These are phyloP conservation scores for Melanopsichium pennsylvanicum DNA, from an alignment of 1,284 basidiomycete species.

Conservation along the genomic window DNA sequence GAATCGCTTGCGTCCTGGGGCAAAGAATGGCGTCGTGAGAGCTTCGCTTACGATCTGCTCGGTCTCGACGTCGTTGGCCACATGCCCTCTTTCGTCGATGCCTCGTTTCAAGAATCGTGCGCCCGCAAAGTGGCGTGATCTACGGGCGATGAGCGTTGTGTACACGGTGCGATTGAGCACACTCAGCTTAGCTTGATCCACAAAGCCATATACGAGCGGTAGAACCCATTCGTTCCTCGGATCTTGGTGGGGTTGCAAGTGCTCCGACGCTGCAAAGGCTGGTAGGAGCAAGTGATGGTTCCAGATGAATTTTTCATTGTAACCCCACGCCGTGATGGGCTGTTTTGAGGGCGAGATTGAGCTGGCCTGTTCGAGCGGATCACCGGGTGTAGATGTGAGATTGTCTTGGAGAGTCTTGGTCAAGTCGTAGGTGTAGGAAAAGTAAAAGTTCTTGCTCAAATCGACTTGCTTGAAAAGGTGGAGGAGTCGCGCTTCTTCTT, in stretches of 20 bases:
- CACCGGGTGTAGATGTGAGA: conserved; percentile 70
- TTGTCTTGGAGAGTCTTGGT: conserved; percentile 95
- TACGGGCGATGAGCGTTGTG: conserved; percentile 89
- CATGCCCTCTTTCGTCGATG: conserved; percentile 87
- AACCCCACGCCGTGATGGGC: conserved; percentile 68
- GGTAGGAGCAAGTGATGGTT: conserved; percentile 88
- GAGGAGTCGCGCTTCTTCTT: conserved; percentile 71
- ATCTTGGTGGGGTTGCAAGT: conserved; percentile 22
- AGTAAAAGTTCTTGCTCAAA: conserved; percentile 98
- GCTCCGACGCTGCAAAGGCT: conserved; percentile 66
- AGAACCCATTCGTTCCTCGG: conserved; percentile 79
- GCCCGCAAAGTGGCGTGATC: conserved; percentile 94
- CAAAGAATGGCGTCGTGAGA: conserved; percentile 72
- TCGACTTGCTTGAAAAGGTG: conserved; percentile 97
- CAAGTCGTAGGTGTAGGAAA: conserved; percentile 95
- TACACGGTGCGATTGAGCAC: conserved; percentile 90
- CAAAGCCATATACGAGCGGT: conserved; percentile 92
- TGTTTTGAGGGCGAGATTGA: conserved; percentile 28
- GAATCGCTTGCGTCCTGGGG: conserved; percentile 39
- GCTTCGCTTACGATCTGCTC: conserved; percentile 98
- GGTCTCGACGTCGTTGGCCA: conserved; percentile 98
- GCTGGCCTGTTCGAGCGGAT: conserved; percentile 64
- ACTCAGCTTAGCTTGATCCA: conserved; percentile 95
- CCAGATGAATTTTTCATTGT: conserved; percentile 94
- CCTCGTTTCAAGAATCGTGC: conserved; percentile 94